These are phyloP conservation scores for Komagataella pastoris DNA, from an alignment of 805 yeast genomes.

Conservation along the genomic window DNA sequence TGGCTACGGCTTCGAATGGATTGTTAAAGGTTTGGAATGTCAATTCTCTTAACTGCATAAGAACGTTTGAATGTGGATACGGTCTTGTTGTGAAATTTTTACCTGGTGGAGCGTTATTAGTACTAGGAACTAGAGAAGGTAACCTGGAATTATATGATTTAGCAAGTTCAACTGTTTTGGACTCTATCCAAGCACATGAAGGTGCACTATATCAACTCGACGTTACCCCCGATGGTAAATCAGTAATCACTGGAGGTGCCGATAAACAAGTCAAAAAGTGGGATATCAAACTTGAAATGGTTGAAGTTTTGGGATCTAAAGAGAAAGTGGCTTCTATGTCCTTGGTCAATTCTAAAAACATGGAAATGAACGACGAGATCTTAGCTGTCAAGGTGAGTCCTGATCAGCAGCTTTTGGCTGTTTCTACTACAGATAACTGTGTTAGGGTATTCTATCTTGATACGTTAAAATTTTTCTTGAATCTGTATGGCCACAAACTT, in stretches of 20 bases:
- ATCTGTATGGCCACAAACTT: slow-evolving; percentile 89
- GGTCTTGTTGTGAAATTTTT: slow-evolving; percentile 68
- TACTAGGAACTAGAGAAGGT: slow-evolving; percentile 84
- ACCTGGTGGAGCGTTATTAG: slow-evolving; percentile 85
- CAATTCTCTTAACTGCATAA: slow-evolving; percentile 55
- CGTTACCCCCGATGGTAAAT: slow-evolving; percentile 72
- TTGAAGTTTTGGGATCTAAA: slow-evolving; percentile 56
- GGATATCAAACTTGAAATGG: slow-evolving; percentile 62
- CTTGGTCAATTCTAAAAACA: slow-evolving; percentile 61
- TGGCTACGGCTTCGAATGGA: slow-evolving; percentile 89
- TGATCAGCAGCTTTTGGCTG: slow-evolving; percentile 64
- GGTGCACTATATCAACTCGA: slow-evolving; percentile 89
- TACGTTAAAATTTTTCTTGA: slow-evolving; percentile 73
- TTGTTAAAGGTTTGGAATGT: slow-evolving; percentile 82
- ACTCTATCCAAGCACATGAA: slow-evolving; percentile 59
- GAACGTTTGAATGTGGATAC: slow-evolving; percentile 85
- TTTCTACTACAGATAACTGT: slow-evolving; percentile 83
- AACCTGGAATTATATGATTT: slow-evolving; percentile 75
- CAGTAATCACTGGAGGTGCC: slow-evolving; percentile 84
- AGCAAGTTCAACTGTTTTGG: slow-evolving; percentile 65
- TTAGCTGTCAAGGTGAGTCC: slow-evolving; percentile 71
- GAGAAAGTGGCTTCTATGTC: slow-evolving; percentile 37
- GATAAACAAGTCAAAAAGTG: slow-evolving; percentile 86
- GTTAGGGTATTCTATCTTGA: slow-evolving; percentile 88
- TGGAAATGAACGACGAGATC: slow-evolving; percentile 81